These are phyloP conservation scores for Ceratobasidium sp. DNA, from an alignment of 1,284 basidiomycete genomes.

Conservation along the genomic window DNA sequence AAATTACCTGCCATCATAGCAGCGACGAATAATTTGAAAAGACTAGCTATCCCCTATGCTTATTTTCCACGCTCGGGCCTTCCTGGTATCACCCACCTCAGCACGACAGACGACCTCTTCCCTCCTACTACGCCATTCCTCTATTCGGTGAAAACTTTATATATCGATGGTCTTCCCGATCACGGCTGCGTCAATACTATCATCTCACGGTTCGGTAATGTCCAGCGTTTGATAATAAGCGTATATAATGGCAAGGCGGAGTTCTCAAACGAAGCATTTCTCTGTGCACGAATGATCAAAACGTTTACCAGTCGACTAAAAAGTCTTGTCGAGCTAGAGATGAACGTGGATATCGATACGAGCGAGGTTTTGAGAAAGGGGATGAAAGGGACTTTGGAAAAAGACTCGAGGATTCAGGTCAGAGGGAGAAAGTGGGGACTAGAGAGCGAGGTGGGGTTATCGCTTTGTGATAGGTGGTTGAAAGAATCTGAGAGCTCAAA, in stretches of 20 bases:
- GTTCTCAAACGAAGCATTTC: not conserved
- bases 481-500: too few relatives aligned
- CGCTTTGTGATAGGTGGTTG: not conserved
- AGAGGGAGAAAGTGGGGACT: not conserved
- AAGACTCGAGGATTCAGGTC: conserved; percentile 9
- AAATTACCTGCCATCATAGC: conserved; percentile 4
- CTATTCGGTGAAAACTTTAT: not conserved
- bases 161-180: conserved; percentile 24
- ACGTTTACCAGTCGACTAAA: conserved; percentile 12
- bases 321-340: conserved; percentile 9
- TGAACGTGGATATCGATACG: conserved; percentile 9
- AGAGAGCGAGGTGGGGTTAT: not conserved
- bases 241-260: not conserved
- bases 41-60: conserved; percentile 21
- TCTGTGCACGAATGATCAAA: conserved; percentile 27
- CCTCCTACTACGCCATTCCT: conserved; percentile 27
- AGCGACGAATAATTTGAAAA: not conserved
- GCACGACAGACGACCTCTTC: conserved; percentile 18
- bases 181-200: conserved; percentile 31
- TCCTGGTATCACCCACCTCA: conserved; percentile 10
- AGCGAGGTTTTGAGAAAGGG: conserved; percentile 16
- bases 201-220: conserved; percentile 14
- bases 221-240: conserved; percentile 8
- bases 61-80: conserved; percentile 13
- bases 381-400: conserved; percentile 31